A percentile compares a stretch with the other conserved stretches of the same genome.
phyloP scores from a whole-genome alignment of 345 rosid species.

The Turnera subulata region DNA sequence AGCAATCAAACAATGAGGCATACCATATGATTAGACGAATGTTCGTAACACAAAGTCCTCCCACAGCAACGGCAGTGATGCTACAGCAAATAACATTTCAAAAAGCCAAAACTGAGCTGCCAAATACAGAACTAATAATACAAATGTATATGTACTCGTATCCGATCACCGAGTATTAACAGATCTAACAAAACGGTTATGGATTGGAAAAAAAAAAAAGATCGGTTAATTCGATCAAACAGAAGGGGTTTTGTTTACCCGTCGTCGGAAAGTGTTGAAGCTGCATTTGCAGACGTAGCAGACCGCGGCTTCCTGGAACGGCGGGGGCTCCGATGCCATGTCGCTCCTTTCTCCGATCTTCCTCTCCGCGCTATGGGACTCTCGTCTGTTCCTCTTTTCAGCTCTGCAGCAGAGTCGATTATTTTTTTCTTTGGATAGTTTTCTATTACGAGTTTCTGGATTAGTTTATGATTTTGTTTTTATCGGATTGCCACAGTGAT shows the following conservation, averaged over 20 bases:
- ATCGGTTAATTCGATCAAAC: not conserved
- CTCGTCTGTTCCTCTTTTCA: no score
- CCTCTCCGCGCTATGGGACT: no score
- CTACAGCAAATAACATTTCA: constrained; percentile 29
- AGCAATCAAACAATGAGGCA: not conserved
- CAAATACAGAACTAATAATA: not conserved
- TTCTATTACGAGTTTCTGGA: no score
- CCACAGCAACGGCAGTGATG: constrained; percentile 84
- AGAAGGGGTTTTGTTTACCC: constrained; percentile 39
- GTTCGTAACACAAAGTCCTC: constrained; percentile 65
- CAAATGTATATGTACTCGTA: not conserved
- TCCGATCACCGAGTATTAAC: not conserved
- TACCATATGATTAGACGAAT: constrained; percentile 74
- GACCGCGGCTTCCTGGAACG: constrained; percentile 63
- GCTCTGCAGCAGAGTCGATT: no score
- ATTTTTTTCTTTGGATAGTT: no score
- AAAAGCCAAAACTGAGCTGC: not conserved
- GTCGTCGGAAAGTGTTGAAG: constrained; percentile 70
- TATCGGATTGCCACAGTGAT: no score
- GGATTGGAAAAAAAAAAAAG: not conserved
- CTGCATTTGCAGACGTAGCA: constrained; percentile 79
- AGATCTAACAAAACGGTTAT: not conserved
- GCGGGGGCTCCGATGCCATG: constrained; percentile 61
- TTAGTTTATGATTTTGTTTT: no score
- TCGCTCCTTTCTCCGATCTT: constrained; percentile 9